Conservation (phyloP, 805 yeast genomes). For the Hagleromyces aurorensis region DNA sequence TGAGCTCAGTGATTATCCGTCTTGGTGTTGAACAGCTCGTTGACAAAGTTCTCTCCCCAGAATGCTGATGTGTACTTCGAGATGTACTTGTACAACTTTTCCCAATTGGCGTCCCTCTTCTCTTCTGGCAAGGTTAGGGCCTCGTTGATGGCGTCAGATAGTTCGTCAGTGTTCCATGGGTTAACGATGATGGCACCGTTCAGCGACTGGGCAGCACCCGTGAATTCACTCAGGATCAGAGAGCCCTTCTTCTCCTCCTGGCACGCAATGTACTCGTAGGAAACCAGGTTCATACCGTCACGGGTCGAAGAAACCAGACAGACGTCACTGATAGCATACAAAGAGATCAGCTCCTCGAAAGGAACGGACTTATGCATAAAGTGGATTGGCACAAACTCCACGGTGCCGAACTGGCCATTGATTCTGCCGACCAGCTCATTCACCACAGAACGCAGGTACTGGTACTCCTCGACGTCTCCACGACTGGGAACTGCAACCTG, state of each 20-base stretch:
- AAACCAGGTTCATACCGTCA: slow-evolving; percentile 97
- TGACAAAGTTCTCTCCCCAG: slow-evolving; percentile 96
- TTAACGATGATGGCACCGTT: slow-evolving; percentile 92
- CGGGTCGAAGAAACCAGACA: slow-evolving; percentile 91
- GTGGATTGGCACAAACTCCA: slow-evolving; percentile 96
- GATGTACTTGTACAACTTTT: slow-evolving; percentile 77
- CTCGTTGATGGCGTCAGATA: slow-evolving; percentile 78
- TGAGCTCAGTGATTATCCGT: slow-evolving; percentile 1
- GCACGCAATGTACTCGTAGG: slow-evolving; percentile 95
- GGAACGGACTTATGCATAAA: slow-evolving; percentile 89
- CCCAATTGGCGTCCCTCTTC: slow-evolving; percentile 69
- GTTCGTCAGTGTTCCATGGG: slow-evolving; percentile 97
- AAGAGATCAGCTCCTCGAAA: slow-evolving; percentile 83
- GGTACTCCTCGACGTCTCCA: slow-evolving; percentile 98
- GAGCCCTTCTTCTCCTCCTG: slow-evolving; percentile 82
- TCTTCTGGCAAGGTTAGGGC: slow-evolving; percentile 80
- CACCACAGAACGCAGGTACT: slow-evolving; percentile 83
- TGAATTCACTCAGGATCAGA: slow-evolving; percentile 84
- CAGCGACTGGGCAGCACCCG: slow-evolving; percentile 98
- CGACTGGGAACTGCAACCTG: slow-evolving; percentile 98
- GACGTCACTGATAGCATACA: slow-evolving; percentile 79
- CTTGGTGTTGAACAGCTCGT: slow-evolving; percentile 61
- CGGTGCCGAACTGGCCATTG: slow-evolving; percentile 93
- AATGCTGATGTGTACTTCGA: slow-evolving; percentile 89
- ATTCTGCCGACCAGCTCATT: slow-evolving; percentile 95